Evolutionary conservation across 202 grass and related monocot species (phyloP), one percentile per base, ranked within the genome.

Genomic region (Zoysia matrella): DNA sequence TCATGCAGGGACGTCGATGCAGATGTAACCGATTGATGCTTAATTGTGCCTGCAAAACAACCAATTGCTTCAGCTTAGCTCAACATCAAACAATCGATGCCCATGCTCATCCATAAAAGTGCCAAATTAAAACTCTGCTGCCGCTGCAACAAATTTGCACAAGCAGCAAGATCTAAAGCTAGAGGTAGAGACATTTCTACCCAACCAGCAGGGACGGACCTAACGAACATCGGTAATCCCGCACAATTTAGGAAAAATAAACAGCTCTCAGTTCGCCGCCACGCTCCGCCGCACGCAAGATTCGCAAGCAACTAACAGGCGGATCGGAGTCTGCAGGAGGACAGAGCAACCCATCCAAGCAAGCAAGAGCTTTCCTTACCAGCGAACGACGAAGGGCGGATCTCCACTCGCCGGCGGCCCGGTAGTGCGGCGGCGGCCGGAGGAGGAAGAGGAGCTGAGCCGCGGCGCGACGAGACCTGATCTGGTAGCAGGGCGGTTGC

Each of bases 401-500:
- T 71, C 78, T 71, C 78, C 54, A 12, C 47, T 5, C 67, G 1
- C 30, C 67, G 55, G 30, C 55, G 4, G 55, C 11, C 2, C 56
- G 45, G 22, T n/a, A 30, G 11, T 4, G 30, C 22, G 48, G 12
- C 4, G 22, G 11, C 0, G 60, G 18, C n/a, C 3, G 8, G 58
- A 61, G 77, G 30, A 44, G 48, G 22, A 66, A 47, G n/a, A n/a
- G 57, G 67, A 9, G 76, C 49, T 39, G 47, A 15, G 50, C 4
- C 39, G 65, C 30, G 52, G 44, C 44, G 44, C 43, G 45, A 43
- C 22, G 67, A 1, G 13, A 67, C 78, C 78, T 81, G 86, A 88
- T 88, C 82, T 84, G 75, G 61, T 72, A 62, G 52, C 78, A 70
- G 69, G 58, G 67, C 67, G 58, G 47, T 53, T 68, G 88, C 80